phyloP scores from a whole-genome alignment of 2,329 filamentous ascomycete species.

The Epichloe aotearoae region DNA sequence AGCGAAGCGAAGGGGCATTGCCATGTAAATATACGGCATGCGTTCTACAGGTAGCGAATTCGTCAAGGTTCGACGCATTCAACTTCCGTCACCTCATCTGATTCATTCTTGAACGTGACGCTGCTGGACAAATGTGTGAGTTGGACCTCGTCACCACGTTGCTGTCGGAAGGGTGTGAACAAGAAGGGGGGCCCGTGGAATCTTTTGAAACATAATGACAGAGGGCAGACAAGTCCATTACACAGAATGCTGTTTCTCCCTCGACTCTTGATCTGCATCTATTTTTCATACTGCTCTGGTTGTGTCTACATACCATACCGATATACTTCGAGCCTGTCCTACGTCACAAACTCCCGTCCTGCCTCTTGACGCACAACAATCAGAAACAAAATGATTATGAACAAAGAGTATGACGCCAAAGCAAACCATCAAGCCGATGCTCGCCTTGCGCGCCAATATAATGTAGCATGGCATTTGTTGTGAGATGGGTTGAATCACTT shows the following conservation, averaged over 20 bases:
- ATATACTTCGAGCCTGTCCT: neutral
- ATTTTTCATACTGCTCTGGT: neutral
- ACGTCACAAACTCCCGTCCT: neutral
- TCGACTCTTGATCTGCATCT: neutral
- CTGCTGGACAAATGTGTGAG: too few relatives aligned
- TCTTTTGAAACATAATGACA: too few relatives aligned
- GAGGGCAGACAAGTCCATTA: too few relatives aligned
- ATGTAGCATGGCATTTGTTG: neutral
- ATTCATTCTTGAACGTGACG: too few relatives aligned
- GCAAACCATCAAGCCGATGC: neutral
- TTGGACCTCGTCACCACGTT: too few relatives aligned
- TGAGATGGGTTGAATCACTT: neutral
- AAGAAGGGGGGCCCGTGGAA: too few relatives aligned
- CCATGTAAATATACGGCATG: too few relatives aligned
- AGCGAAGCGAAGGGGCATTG: too few relatives aligned
- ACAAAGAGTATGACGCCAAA: neutral
- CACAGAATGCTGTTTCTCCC: neutral
- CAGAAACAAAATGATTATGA: neutral
- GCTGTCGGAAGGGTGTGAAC: too few relatives aligned
- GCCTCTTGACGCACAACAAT: neutral
- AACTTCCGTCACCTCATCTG: too few relatives aligned
- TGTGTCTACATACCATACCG: neutral
- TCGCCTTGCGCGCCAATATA: neutral
- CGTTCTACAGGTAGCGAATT: too few relatives aligned
- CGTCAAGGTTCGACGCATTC: too few relatives aligned